These are phyloP conservation scores for Chlamydomonas applanata DNA, from an alignment of 139 green algal species.

Conservation along the genomic window DNA sequence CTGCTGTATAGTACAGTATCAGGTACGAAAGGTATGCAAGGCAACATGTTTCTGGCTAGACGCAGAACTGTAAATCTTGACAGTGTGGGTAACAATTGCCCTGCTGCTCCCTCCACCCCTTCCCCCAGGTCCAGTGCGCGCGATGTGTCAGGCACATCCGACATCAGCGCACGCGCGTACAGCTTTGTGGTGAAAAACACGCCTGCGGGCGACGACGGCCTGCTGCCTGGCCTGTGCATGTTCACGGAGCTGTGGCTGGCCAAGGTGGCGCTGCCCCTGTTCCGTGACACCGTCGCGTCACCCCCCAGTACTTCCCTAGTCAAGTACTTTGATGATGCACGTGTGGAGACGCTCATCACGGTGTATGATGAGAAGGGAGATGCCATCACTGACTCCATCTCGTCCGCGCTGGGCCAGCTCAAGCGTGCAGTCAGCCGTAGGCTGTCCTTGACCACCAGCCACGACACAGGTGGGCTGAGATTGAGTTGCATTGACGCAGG, in stretches of 20 bases:
- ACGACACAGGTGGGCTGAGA: too few species aligned
- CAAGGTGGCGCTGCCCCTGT: conserved; percentile 48
- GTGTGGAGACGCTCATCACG: conserved; percentile 34
- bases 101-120: background rate
- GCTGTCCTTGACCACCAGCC: too few species aligned
- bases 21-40: too few species aligned
- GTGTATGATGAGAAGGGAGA: conserved; percentile 36
- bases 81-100: background rate
- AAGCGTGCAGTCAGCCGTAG: too few species aligned
- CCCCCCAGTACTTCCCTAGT: conserved; percentile 28
- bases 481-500: too few species aligned
- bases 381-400: background rate
- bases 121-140: background rate
- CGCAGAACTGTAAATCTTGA: too few species aligned
- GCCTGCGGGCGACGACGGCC: conserved; percentile 35
- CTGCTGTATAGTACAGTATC: too few species aligned
- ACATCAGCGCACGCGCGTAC: conserved; percentile 12
- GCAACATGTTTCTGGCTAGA: too few species aligned
- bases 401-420: too few species aligned
- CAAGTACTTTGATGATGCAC: conserved; percentile 58
- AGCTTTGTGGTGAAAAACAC: conserved; percentile 40
- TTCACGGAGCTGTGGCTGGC: conserved; percentile 56
- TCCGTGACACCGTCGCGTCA: conserved; percentile 35
- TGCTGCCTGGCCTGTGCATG: conserved; percentile 57
- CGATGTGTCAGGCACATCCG: background rate